Evolutionary conservation across 257 asterid species (phyloP).

Genomic region (Misopates orontium): DNA sequence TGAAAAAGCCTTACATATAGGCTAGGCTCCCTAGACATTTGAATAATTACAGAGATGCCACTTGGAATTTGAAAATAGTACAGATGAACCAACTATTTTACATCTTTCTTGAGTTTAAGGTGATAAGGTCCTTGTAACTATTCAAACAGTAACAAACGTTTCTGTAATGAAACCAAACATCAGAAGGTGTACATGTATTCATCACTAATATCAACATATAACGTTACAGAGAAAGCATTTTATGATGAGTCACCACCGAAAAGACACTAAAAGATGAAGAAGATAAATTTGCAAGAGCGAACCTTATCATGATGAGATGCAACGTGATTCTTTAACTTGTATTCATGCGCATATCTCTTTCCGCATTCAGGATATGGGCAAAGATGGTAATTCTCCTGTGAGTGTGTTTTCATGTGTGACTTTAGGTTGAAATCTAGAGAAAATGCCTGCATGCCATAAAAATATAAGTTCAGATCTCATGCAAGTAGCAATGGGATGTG

Average conservation of each 20-base stretch:
- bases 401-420: constrained; percentile 98
- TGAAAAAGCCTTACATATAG: no score
- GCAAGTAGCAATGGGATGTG: background rate
- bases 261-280: background rate
- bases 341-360: constrained; percentile 97
- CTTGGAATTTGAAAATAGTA: no score
- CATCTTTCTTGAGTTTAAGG: no score
- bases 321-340: constrained; percentile 92
- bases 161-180: no score
- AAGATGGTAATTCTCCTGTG: constrained; percentile 95
- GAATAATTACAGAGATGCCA: no score
- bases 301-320: constrained; percentile 89
- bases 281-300: constrained; percentile 8
- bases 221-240: no score
- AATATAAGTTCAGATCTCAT: background rate
- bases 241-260: background rate
- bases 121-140: no score
- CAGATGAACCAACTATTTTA: no score
- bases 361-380: constrained; percentile 98
- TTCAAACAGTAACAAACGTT: no score
- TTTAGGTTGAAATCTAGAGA: constrained; percentile 94
- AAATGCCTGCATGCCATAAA: constrained; percentile 66
- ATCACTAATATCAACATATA: no score
- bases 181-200: no score
- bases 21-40: no score